Evolutionary conservation across 345 rosid species (phyloP), one percentile per base, ranked within the genome.

Genomic region (Lagerstroemia speciosa): DNA sequence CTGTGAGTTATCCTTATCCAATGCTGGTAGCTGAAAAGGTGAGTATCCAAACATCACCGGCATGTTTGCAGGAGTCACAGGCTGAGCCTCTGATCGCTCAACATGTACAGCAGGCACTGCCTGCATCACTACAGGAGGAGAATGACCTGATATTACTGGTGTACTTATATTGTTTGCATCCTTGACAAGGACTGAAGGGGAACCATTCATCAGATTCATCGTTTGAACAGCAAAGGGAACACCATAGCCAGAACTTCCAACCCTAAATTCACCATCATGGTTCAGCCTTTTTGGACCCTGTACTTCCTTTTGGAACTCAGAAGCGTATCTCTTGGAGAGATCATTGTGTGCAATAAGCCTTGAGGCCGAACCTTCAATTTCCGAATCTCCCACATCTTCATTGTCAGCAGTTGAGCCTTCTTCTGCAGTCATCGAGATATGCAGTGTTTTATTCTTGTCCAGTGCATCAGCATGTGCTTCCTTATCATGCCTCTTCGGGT

Each of bases 311-410:
- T 70, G 70, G 77, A 67, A 60, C 68, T 85, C 86, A 69, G 84
- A 75, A 71, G 80, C 64, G 69, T 68, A 74, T 57, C 41, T 77
- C 70, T 86, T 90, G 69, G 87, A 64, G 66, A 81, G 80, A 74
- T 78, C 87, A 69, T 78, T 82, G 57, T 73, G 81, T 60, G 80
- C 74, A 66, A 68, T 73, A 60, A 78, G 37, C 78, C 81, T 80
- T 43, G 95, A 86, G 63, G 91, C 82, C 40, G 91, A 89, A 76
- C 89, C 94, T 19, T 86, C 97, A 33, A 83, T 93, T 81, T 87
- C 98, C 71, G 96, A 91, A 74, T 91, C 98, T 1, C 96, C 97
- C 71, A 91, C 93, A 74, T 87, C 97, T 85, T 94, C 98, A 71
- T 91, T 88, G 71, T 94, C 96, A 69, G 96, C 98, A 69, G 90